Percentiles rank a stretch among this genome's conserved stretches.
Evolutionary conservation across 371 early-diverging fungal genomes (phyloP).

Genomic region (Mucor irregularis): DNA sequence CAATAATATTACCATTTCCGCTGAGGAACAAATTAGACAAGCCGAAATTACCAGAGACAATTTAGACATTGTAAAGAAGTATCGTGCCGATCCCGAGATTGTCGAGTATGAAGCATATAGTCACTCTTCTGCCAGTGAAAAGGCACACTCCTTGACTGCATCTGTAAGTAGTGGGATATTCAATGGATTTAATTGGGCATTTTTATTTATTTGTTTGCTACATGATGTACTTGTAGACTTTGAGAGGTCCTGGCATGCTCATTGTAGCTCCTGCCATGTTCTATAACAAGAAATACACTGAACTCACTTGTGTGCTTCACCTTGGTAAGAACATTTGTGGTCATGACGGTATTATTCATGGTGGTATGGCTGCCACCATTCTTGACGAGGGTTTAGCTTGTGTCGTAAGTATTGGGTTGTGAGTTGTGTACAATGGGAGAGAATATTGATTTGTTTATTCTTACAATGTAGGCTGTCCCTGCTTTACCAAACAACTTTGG

Average conservation of each 20-base stretch:
- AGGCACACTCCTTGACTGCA: conserved; percentile 34
- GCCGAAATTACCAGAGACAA: conserved; percentile 38
- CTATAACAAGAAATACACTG: conserved; percentile 39
- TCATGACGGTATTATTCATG: conserved; percentile 77
- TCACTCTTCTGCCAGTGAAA: conserved; percentile 27
- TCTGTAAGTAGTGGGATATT: conserved; percentile 41
- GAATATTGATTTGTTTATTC: neutral
- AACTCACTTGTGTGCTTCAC: conserved; percentile 35
- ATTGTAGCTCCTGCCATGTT: conserved; percentile 39
- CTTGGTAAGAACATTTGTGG: conserved; percentile 60
- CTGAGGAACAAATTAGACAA: conserved; percentile 59
- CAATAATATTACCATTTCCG: too few species aligned
- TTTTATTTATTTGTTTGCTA: neutral
- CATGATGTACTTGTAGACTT: conserved; percentile 17
- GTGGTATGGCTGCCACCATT: conserved; percentile 73
- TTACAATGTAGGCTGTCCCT: conserved; percentile 49
- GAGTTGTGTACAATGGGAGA: neutral
- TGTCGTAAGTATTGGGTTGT: conserved; percentile 46
- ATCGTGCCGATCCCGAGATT: conserved; percentile 28
- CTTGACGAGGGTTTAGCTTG: conserved; percentile 66
- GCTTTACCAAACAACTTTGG: conserved; percentile 67
- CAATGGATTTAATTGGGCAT: too few species aligned
- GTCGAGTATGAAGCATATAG: conserved; percentile 35
- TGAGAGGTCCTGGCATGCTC: conserved; percentile 44
- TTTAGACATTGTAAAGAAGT: conserved; percentile 31